Base-by-base conservation (phyloP, 768 basidiomycete genomes). In the Boletus reticulatus region DNA sequence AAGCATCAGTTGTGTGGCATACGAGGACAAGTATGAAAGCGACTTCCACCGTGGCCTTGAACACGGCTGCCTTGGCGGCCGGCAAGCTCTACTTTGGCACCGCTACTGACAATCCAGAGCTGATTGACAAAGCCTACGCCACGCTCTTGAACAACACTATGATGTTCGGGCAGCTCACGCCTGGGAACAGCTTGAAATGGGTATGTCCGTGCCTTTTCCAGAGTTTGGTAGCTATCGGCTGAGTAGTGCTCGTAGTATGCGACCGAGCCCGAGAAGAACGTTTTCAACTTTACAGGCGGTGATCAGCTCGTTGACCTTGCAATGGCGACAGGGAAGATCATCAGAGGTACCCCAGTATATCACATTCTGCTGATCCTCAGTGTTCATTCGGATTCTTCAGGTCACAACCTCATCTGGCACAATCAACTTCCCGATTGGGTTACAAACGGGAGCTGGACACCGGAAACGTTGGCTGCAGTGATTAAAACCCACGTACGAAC, bases 51-150 rank as follows among this genome's bases (percentile, higher is more conserved):
- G 34, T 57, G 20, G 20, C 54, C 22, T 59, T 79, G 9, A 69
- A 79, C 64, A 61, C 59, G 11, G 68, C 72, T 6, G 77, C 79
- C 4, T 72, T 66, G 60, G 64, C 71, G 6, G 69, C 74, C 7
- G 74, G 76, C 3, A 79, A 78, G 64, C 56, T 72, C 10, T 81
- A 80, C 69, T 80, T 80, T 48, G 78, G 80, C 29, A 67, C 75
- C 45, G 79, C 79, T 27, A 79, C 79, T 3, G 78, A 78, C 63
- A 79, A 78, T 64, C 67, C 70, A 3, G 78, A 80, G 64, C 63
- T 81, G 38, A 67, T 61, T 12, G 74, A 81, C 54, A 54, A 62
- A 0, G 48, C 55, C 50, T 67, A 57, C 27, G 36, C 49, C 17
- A n/a, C 46, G n/a, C 39, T 58, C 31, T 24, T 58, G 50, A 61